Evolutionary conservation across 2,329 filamentous ascomycete species (phyloP).

Genomic region (Furcasterigmium furcatum): DNA sequence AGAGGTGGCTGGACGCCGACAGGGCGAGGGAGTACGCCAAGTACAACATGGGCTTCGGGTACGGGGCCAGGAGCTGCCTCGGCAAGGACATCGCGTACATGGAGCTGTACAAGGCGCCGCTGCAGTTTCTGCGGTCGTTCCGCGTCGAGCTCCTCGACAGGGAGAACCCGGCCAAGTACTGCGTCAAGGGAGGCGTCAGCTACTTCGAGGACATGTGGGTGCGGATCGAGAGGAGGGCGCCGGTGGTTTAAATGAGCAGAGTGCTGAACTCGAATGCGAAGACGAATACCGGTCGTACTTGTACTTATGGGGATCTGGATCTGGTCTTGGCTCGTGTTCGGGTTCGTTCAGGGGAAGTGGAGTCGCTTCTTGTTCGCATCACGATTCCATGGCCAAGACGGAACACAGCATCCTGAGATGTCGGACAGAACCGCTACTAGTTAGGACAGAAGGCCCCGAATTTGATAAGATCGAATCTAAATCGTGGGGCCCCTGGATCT

Average conservation of each 20-base stretch:
- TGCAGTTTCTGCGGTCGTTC: conserved; percentile 38
- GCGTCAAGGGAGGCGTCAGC: conserved; percentile 36
- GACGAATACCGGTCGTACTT: too few species aligned
- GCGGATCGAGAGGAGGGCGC: conserved; percentile 16
- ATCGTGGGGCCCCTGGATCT: too few species aligned
- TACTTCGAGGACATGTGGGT: conserved; percentile 38
- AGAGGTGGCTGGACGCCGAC: conserved; percentile 42
- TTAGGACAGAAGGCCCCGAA: too few species aligned
- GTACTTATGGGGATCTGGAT: too few species aligned
- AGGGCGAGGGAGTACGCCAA: conserved; percentile 37
- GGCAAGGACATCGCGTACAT: conserved; percentile 48
- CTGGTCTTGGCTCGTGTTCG: too few species aligned
- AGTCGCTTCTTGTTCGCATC: too few species aligned
- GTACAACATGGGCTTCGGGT: conserved; percentile 47
- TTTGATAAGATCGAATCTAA: too few species aligned
- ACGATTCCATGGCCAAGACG: too few species aligned
- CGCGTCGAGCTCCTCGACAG: conserved; percentile 22
- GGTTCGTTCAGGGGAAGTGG: too few species aligned
- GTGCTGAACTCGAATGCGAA: too few species aligned
- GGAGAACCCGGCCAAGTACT: conserved; percentile 26
- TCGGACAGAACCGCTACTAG: too few species aligned
- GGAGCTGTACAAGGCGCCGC: conserved; percentile 45
- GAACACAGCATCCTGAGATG: too few species aligned
- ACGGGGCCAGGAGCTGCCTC: conserved; percentile 43
- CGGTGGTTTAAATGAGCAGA: conserved; percentile 4